Evolutionary conservation across 2,329 filamentous ascomycete genomes (phyloP), one percentile per base, ranked within the genome.

Genomic region (Arthroderma sp.): DNA sequence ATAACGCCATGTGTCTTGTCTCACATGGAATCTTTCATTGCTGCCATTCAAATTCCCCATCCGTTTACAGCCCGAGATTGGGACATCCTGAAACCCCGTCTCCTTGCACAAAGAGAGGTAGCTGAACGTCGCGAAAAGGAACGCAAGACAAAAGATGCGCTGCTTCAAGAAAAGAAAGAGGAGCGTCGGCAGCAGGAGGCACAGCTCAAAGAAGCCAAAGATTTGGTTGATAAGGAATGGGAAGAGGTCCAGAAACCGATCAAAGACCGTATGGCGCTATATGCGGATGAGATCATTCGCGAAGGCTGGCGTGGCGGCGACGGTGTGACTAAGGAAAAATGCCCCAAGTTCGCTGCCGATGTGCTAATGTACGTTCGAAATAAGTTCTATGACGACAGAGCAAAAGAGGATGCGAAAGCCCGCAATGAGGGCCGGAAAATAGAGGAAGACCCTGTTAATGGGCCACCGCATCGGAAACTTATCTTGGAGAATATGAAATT

Each of bases 401-500:
- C 70, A 36, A 71, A 76, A 51, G 70, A 78, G 43, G 70, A 72
- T 43, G 66, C 66, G 34, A 65, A 67, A 9, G 62, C 69, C 27
- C 62, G 62, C 7, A 68, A 68, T 34, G 66, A 70, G 43, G 70
- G 74, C 31, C 65, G 61, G 50, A 51, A 66, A 45, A 67, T 68
- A 4, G 54, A 61, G 29, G 44, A 58, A 6, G 75, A 81, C 49
- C 69, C 72, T 5, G 64, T 67, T 1, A 65, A 72, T 49, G 74
- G 71, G 0, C 69, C 75, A 5, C 74, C 70, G 53, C 77, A 72
- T 28, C 71, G 76, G 58, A 80, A 73, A 56, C 68, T 89, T 43
- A 83, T 80, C 1, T 65, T 91, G 52, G 84, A 89, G 57, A 86
- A 88, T 56, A 87, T 91, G 83, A 88, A 83, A 61, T 89, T 82